Percentiles rank a stretch among this genome's conserved stretches.
Evolutionary conservation across 495 filamentous ascomycete species (phyloP).

Genomic region (Acidomyces sp.): DNA sequence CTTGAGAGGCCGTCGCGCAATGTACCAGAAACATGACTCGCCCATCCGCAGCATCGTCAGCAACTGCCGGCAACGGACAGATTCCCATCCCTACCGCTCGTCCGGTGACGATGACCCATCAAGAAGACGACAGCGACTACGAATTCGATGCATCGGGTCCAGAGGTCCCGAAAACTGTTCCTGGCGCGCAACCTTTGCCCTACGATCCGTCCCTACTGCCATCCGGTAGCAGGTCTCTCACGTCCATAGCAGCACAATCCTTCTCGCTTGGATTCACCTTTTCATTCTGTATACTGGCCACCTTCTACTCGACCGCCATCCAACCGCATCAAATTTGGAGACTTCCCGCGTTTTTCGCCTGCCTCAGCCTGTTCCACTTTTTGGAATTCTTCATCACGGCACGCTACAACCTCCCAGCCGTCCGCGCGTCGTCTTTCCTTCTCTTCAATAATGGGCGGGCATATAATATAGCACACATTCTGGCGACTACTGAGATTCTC

Average conservation of each 20-base stretch:
- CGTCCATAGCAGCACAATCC: slow-evolving; percentile 67
- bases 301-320: slow-evolving; percentile 31
- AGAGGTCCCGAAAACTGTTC: not conserved
- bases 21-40: not conserved
- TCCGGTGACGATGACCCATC: not conserved
- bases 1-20: not conserved
- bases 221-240: slow-evolving; percentile 39
- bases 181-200: slow-evolving; percentile 6
- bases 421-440: slow-evolving; percentile 62
- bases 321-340: slow-evolving; percentile 56
- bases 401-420: slow-evolving; percentile 60
- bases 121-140: slow-evolving; percentile 8
- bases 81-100: not conserved
- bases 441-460: slow-evolving; percentile 72
- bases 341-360: slow-evolving; percentile 60
- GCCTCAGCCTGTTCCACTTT: slow-evolving; percentile 80
- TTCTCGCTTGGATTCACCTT: slow-evolving; percentile 44
- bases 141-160: slow-evolving; percentile 6
- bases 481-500: slow-evolving; percentile 60
- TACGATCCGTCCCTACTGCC: slow-evolving; percentile 21
- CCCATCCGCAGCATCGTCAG: slow-evolving; percentile 1
- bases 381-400: slow-evolving; percentile 91
- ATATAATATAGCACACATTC: slow-evolving; percentile 70
- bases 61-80: slow-evolving; percentile 5
- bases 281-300: slow-evolving; percentile 31